These are phyloP conservation scores for Xylaria longipes DNA, from an alignment of 495 filamentous ascomycete species.

Conservation along the genomic window DNA sequence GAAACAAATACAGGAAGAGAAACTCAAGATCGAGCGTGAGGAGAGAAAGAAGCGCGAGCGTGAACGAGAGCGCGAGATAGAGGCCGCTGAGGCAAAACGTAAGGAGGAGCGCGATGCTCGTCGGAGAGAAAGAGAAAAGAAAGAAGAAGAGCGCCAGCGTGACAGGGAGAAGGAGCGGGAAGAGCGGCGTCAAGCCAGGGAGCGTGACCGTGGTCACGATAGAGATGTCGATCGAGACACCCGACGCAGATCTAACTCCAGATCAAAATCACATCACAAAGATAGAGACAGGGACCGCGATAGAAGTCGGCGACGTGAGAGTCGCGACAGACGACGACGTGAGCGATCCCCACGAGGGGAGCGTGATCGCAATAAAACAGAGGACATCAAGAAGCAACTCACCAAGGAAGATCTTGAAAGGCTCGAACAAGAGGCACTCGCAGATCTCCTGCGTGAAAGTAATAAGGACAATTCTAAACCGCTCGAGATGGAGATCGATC, in stretches of 20 bases:
- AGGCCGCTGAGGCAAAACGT: constrained; percentile 64
- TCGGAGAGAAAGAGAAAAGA: constrained; percentile 62
- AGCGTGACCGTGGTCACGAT: constrained; percentile 44
- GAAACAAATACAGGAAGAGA: constrained; percentile 69
- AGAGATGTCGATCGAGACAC: constrained; percentile 40
- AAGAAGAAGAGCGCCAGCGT: constrained; percentile 62
- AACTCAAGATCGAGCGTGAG: constrained; percentile 66
- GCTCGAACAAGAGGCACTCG: constrained; percentile 61
- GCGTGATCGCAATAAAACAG: constrained; percentile 34
- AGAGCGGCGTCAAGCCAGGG: constrained; percentile 53
- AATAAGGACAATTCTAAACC: constrained; percentile 52
- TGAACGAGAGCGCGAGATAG: constrained; percentile 65
- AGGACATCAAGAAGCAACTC: constrained; percentile 53
- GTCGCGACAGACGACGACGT: constrained; percentile 38
- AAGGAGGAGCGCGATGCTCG: constrained; percentile 61
- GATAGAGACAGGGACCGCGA: constrained; percentile 42
- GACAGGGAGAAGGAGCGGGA: constrained; percentile 61
- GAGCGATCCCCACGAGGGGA: constrained; percentile 43
- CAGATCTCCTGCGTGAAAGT: constrained; percentile 61
- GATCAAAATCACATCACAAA: constrained; percentile 42
- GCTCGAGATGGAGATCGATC: constrained; percentile 60
- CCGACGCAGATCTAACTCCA: constrained; percentile 35
- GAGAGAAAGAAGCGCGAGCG: constrained; percentile 65
- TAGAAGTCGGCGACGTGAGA: constrained; percentile 38
- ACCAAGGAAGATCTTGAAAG: constrained; percentile 62